A percentile compares a stretch with the other conserved stretches of the same genome.
Conservation (phyloP, 495 filamentous ascomycete genomes). For the Parmelia sp. region DNA sequence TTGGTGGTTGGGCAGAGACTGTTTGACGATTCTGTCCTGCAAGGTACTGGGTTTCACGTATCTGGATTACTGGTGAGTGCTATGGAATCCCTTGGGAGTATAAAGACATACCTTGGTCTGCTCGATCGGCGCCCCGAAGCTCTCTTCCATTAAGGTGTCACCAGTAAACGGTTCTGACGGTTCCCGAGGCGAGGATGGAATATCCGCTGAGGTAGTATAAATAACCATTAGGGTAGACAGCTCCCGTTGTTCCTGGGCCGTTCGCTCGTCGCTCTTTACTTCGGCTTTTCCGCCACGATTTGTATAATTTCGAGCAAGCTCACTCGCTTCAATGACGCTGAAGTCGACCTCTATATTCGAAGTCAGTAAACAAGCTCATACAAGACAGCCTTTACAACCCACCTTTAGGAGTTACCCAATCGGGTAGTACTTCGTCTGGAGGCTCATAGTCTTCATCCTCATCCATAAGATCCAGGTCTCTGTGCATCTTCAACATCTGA, state of each 20-base stretch:
- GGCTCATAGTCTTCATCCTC: conserved; percentile 59
- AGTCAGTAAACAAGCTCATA: conserved; percentile 26
- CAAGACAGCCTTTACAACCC: conserved; percentile 20
- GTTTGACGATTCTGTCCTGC: conserved; percentile 36
- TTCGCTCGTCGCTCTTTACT: conserved; percentile 58
- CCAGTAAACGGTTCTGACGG: conserved; percentile 44
- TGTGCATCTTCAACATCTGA: conserved; percentile 70
- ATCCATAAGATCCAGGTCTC: conserved; percentile 53
- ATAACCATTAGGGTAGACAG: conserved; percentile 74
- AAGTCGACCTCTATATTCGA: conserved; percentile 47
- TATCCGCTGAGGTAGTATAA: conserved; percentile 65
- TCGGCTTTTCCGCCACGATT: conserved; percentile 57
- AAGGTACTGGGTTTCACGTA: conserved; percentile 43
- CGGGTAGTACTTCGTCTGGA: conserved; percentile 41
- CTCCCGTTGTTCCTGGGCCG: conserved; percentile 65
- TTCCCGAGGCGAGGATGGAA: conserved; percentile 71
- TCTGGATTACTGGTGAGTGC: conserved; percentile 28
- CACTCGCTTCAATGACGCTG: conserved; percentile 43
- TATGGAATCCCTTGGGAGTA: background rate
- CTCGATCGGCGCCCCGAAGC: conserved; percentile 47
- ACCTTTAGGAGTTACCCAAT: conserved; percentile 43
- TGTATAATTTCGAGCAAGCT: conserved; percentile 49
- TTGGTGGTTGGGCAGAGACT: conserved; percentile 27
- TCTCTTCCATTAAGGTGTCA: conserved; percentile 31
- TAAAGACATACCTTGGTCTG: conserved; percentile 40